These are phyloP conservation scores for Recurvomyces mirabilis DNA, from an alignment of 495 filamentous ascomycete genomes.

Conservation along the genomic window DNA sequence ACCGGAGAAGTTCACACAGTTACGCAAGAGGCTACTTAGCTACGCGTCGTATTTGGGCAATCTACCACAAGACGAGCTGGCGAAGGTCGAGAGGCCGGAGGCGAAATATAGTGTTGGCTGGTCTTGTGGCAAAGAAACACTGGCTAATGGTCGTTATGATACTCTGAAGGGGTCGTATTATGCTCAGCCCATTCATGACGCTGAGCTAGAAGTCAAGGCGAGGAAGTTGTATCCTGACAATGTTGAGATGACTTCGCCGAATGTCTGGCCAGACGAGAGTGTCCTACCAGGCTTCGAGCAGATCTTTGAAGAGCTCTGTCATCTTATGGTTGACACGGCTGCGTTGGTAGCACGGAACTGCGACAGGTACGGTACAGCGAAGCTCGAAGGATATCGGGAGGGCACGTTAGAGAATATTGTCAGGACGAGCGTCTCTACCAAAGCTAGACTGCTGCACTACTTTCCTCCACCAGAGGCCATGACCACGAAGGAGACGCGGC, in stretches of 20 bases:
- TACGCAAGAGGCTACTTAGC: slow-evolving; percentile 66
- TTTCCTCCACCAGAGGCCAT: slow-evolving; percentile 47
- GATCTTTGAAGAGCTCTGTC: slow-evolving; percentile 65
- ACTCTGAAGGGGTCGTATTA: slow-evolving; percentile 95
- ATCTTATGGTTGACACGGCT: slow-evolving; percentile 77
- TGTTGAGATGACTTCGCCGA: slow-evolving; percentile 56
- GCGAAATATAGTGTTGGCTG: slow-evolving; percentile 54
- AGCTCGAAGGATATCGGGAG: slow-evolving; percentile 60
- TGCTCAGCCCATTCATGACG: slow-evolving; percentile 54
- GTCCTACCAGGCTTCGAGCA: slow-evolving; percentile 61
- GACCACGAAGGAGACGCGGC: slow-evolving; percentile 10
- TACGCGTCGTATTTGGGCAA: slow-evolving; percentile 85
- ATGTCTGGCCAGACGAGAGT: slow-evolving; percentile 68
- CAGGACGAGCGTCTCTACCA: slow-evolving; percentile 71
- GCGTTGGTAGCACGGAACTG: slow-evolving; percentile 78
- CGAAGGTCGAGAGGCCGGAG: slow-evolving; percentile 50
- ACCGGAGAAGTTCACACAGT: slow-evolving; percentile 50
- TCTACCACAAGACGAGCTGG: slow-evolving; percentile 58
- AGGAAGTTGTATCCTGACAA: slow-evolving; percentile 34
- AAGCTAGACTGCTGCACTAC: slow-evolving; percentile 89
- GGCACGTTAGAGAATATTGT: slow-evolving; percentile 84
- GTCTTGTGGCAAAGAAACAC: slow-evolving; percentile 89
- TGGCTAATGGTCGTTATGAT: slow-evolving; percentile 79
- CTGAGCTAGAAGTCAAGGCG: slow-evolving; percentile 20
- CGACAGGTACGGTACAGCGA: slow-evolving; percentile 68